Evolutionary conservation across 2,329 filamentous ascomycete species (phyloP).

Genomic region (Phialophora verrucosa): DNA sequence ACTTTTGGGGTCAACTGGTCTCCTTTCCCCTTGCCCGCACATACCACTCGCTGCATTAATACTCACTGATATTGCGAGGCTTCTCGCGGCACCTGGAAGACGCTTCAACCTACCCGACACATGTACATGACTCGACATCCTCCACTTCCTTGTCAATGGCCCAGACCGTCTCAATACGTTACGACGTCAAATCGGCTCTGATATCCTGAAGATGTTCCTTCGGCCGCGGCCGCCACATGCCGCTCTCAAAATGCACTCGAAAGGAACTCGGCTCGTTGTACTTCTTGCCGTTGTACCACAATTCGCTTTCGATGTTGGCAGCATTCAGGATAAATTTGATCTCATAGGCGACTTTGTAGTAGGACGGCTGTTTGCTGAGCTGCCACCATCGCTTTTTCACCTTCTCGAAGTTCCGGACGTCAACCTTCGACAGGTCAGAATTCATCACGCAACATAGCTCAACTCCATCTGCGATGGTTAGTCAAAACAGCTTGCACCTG

Average conservation of each 20-base stretch:
- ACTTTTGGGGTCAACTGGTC: not conserved
- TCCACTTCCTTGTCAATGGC: not conserved
- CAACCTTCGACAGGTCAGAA: slow-evolving; percentile 7
- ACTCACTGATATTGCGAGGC: not conserved
- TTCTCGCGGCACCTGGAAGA: not conserved
- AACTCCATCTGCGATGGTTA: slow-evolving; percentile 2
- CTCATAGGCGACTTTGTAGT: slow-evolving; percentile 13
- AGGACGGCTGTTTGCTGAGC: slow-evolving; percentile 4
- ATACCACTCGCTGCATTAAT: not conserved
- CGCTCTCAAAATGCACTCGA: slow-evolving; percentile 14
- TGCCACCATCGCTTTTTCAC: slow-evolving; percentile 18
- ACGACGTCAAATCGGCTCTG: not conserved
- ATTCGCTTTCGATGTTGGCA: slow-evolving; percentile 13
- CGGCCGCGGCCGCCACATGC: slow-evolving; percentile 13
- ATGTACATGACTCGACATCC: not conserved
- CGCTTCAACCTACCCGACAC: not conserved
- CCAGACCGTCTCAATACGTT: not conserved
- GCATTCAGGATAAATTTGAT: slow-evolving; percentile 15
- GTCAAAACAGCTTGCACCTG: not conserved
- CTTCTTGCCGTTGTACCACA: slow-evolving; percentile 10
- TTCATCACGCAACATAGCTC: slow-evolving; percentile 15
- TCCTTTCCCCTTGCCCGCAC: not conserved
- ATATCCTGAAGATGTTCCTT: slow-evolving; percentile 3
- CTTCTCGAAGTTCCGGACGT: slow-evolving; percentile 9
- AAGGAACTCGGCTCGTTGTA: slow-evolving; percentile 9